Conservation (phyloP, 768 basidiomycete species). For the Kwoniella bestiolae region DNA sequence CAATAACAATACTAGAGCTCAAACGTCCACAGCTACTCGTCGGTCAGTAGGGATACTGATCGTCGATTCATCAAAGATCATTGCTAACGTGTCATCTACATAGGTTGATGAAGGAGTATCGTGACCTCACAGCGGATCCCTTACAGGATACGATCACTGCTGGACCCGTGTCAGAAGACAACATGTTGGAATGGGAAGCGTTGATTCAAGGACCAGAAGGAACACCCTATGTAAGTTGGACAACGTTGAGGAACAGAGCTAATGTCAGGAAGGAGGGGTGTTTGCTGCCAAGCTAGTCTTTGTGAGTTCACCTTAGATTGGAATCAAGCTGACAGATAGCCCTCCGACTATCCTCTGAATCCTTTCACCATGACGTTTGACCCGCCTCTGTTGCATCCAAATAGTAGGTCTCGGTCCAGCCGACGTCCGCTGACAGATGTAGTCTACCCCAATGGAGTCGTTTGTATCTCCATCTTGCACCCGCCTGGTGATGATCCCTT, state of each 20-base stretch:
- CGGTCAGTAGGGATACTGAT: constrained; percentile 24
- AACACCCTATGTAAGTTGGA: constrained; percentile 80
- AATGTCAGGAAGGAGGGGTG: constrained; percentile 82
- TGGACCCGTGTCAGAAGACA: constrained; percentile 85
- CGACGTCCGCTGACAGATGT: constrained; percentile 2
- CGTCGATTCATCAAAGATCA: background rate
- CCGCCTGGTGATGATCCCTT: constrained; percentile 67
- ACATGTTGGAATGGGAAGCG: constrained; percentile 96
- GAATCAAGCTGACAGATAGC: constrained; percentile 61
- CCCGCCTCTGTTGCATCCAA: constrained; percentile 95
- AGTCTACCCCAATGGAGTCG: constrained; percentile 96
- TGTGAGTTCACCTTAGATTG: constrained; percentile 62
- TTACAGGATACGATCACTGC: constrained; percentile 83
- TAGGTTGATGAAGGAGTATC: constrained; percentile 58
- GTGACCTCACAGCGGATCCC: constrained; percentile 56
- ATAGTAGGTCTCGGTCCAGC: constrained; percentile 67
- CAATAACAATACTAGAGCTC: constrained; percentile 42
- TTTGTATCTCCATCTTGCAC: constrained; percentile 98
- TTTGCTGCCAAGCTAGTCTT: constrained; percentile 91
- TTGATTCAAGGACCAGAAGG: constrained; percentile 91
- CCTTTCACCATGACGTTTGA: constrained; percentile 99
- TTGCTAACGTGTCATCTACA: background rate
- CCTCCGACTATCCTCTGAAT: constrained; percentile 90
- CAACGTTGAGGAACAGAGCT: background rate
- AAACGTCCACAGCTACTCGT: constrained; percentile 48